Evolutionary conservation across 805 yeast species (phyloP).

Genomic region (Jamesozyma gamospora): DNA sequence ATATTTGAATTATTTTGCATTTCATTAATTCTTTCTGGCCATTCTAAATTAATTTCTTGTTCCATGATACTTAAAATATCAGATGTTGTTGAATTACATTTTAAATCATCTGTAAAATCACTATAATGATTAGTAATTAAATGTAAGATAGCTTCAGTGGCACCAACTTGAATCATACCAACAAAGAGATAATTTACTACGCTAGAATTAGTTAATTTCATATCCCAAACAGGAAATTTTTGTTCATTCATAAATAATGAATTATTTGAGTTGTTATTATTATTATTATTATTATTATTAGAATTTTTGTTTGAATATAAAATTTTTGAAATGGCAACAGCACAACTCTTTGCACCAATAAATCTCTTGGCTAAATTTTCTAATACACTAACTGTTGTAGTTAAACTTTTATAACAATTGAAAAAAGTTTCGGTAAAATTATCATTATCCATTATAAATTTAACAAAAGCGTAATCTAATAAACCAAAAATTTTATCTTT

Average conservation of each 20-base stretch:
- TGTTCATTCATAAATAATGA: background rate
- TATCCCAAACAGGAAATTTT: conserved; percentile 52
- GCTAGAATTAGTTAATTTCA: conserved; percentile 30
- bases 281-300: background rate
- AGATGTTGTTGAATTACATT: conserved; percentile 48
- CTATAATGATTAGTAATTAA: conserved; percentile 64
- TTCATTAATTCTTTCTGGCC: conserved; percentile 37
- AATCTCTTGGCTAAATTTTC: conserved; percentile 47
- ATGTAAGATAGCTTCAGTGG: conserved; percentile 63
- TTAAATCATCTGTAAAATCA: conserved; percentile 62
- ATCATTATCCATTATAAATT: conserved; percentile 52
- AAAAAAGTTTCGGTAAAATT: conserved; percentile 58
- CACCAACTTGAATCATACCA: conserved; percentile 71
- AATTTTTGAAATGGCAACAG: conserved; percentile 39
- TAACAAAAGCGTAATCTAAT: conserved; percentile 33
- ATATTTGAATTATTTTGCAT: conserved; percentile 14
- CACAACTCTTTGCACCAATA: conserved; percentile 52
- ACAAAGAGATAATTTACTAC: conserved; percentile 56
- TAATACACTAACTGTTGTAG: conserved; percentile 45
- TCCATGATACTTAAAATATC: conserved; percentile 60
- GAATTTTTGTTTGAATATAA: conserved; percentile 12
- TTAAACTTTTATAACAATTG: conserved; percentile 58
- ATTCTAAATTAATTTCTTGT: conserved; percentile 45
- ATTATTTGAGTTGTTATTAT: background rate
- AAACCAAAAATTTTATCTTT: conserved; percentile 13